Conservation (phyloP, 2,329 filamentous ascomycete species). For the Colletotrichum spaethianum region DNA sequence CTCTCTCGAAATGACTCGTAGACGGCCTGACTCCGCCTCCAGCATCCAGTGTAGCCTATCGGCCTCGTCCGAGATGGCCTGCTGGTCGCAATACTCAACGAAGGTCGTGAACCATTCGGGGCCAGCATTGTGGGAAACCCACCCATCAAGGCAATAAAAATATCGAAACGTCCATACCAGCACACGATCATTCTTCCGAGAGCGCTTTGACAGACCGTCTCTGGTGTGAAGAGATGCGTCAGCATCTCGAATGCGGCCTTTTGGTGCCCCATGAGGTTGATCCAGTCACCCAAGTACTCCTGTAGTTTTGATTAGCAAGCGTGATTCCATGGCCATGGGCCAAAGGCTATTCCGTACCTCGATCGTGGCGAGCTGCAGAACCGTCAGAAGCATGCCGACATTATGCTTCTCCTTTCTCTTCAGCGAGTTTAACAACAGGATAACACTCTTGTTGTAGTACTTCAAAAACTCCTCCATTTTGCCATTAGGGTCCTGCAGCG, state of each 20-base stretch:
- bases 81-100: constrained; percentile 73
- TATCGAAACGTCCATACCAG: constrained; percentile 95
- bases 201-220: constrained; percentile 79
- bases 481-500: constrained; percentile 78
- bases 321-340: neutral
- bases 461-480: constrained; percentile 86
- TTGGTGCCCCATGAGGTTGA: constrained; percentile 93
- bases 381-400: constrained; percentile 84
- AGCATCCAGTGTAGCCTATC: constrained; percentile 71
- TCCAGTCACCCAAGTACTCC: constrained; percentile 97
- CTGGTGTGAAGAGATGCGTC: constrained; percentile 81
- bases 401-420: constrained; percentile 79
- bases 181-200: constrained; percentile 80
- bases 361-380: constrained; percentile 92
- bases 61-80: constrained; percentile 70
- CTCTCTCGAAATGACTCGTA: constrained; percentile 83
- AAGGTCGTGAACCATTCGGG: constrained; percentile 83
- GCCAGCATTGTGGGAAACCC: constrained; percentile 81
- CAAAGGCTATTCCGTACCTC: constrained; percentile 74
- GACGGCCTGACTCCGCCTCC: constrained; percentile 74
- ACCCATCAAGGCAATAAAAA: constrained; percentile 86
- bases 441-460: constrained; percentile 93
- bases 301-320: constrained; percentile 53
- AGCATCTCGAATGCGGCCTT: constrained; percentile 89
- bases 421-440: constrained; percentile 79